Base-by-base conservation (phyloP, 441 rosid species). In the Adansonia grandidieri region DNA sequence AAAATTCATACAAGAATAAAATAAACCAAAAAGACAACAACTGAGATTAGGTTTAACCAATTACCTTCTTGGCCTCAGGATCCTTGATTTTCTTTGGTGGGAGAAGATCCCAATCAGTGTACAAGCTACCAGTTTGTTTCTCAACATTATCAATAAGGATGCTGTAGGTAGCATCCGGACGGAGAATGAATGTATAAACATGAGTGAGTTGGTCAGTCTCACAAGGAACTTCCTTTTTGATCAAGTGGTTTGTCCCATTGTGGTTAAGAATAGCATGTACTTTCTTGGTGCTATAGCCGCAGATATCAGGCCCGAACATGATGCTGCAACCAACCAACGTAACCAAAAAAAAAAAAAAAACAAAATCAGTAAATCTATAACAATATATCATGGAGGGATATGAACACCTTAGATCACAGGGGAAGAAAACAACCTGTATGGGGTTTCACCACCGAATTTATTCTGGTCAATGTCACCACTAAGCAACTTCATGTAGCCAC, bases 291-390 rank as follows among this genome's bases (percentile, higher is more conserved):
- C 87, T 91, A 86, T 96, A 84, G 65, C 99, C 98, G 84, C 98
- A 94, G 54, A 91, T 94, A 89, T 96, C 98, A 0, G 98, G 99
- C 50, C 99, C 99, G 87, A 96, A 96, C 99, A 96, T 96, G 53
- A 96, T 92, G 79, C 98, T 96, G 91, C 83, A 81, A 37, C 71
- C 77, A 84, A 74, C 57, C 64, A 75, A 58, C 32, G 64, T 76
- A 60, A 71, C 8, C 9, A 53, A 24, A 79, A 37, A 37, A 37
- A 37, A 37, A 37, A 37, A 28, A 28, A 28, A 28, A 24, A 0
- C 37, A 32, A 32, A 2, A 42, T 68, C 56, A 63, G 56, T 8
- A 77, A 45, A 24, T 57, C 5, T 5, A 54, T 0, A 63, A 15
- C 11, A 9, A 40, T 4, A 63, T 17, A 32, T n/a, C 28, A 11